These are phyloP conservation scores for Fusarium tjaetaba DNA, from an alignment of 2,329 filamentous ascomycete species.

Conservation along the genomic window DNA sequence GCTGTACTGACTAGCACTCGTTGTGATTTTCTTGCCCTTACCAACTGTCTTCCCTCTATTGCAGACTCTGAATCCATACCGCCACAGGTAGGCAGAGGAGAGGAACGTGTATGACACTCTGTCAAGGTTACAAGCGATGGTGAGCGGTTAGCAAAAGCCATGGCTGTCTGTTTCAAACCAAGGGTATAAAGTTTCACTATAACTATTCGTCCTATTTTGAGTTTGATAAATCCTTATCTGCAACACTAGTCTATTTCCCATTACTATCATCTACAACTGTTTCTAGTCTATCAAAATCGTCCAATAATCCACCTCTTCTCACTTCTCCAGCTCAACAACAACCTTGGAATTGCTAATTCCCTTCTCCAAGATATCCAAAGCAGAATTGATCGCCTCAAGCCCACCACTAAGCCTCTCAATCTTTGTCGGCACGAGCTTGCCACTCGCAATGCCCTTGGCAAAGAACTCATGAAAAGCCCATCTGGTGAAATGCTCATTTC, in stretches of 20 bases:
- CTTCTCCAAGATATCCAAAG: neutral
- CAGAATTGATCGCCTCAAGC: neutral
- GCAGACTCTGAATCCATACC: neutral
- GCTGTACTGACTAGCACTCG: too few relatives aligned
- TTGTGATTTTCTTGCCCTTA: too few relatives aligned
- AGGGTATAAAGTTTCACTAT: neutral
- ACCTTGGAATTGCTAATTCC: neutral
- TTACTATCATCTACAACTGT: neutral
- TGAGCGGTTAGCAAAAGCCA: too few relatives aligned
- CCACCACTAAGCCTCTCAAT: neutral
- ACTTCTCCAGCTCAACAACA: neutral
- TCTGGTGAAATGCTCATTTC: neutral
- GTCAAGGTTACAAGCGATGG: neutral
- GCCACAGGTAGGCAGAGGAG: accelerated
- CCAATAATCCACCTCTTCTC: accelerated
- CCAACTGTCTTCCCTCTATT: neutral
- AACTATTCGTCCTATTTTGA: accelerated
- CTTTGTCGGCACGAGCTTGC: neutral
- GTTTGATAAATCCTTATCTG: neutral
- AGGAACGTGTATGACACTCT: neutral
- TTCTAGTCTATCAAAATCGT: accelerated
- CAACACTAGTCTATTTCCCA: neutral
- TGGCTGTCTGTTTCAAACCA: neutral
- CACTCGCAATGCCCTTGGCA: neutral
- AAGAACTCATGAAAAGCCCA: neutral